Evolutionary conservation across 2,329 filamentous ascomycete species (phyloP), one percentile per base, ranked within the genome.

Genomic region (Davidsoniella virescens): DNA sequence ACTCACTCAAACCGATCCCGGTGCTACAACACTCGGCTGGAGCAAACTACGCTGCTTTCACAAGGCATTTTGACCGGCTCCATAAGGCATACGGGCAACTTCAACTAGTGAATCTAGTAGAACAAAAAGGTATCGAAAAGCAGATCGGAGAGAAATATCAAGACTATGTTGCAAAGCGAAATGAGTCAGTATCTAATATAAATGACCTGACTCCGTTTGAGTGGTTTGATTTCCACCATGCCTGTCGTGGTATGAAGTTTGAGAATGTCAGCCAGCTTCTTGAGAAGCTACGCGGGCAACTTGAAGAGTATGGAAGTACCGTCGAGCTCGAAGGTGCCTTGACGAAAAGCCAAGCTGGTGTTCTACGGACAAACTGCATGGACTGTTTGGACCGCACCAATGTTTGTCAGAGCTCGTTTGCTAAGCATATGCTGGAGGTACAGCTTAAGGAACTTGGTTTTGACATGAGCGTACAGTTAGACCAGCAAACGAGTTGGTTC

Each of bases 301-400:
- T 95, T 9, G 78, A 83, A 41, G 68, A 71, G 4, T 77, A 82
- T 43, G 81, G 84, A 1, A 87, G 84, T 66, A 87, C 83, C 0
- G 73, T 84, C 2, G 67, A 72, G 49, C 58, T 64, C 10, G 64
- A 68, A 16, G 71, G 70, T 2, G 60, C 64, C 26, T 52, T 74
- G 12, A 57, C 64, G 14, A 57, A 61, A 4, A 37, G 18, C 16
- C 88, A 95, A 61, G 71, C 68, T 23, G 88, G 88, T 1, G 76
- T 94, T 5, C 63, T 96, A n/a, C 75, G 92, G 51, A 95, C 87
- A 1, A 98, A 98, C 60, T 98, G 92, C 64, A 96, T 98, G 92
- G 92, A 98, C 61, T 98, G 92, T 58, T 69, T 98, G 8, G 92
- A 98, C 62, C 78, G 92, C 18, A 98, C 92, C 2, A 96, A 96